Conservation (phyloP, 345 rosid species). For the Viola odorata region DNA sequence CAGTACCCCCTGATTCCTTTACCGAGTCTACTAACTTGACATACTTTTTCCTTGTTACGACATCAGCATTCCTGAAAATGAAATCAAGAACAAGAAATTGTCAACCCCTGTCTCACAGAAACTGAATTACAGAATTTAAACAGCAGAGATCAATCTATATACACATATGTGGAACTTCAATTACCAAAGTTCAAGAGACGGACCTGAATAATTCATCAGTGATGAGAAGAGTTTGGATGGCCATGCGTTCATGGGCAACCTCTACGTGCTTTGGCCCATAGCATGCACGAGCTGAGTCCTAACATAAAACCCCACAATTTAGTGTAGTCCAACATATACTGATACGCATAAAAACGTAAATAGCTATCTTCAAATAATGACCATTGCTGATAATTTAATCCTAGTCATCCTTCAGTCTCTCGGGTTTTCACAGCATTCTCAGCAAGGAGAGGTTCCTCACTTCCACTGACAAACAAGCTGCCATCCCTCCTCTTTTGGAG, state of each 20-base stretch:
- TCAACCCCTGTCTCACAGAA: not conserved
- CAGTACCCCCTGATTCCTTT: constrained; percentile 68
- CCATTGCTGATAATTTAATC: not conserved
- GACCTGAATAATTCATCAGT: constrained; percentile 96
- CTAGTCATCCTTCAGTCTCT: not conserved
- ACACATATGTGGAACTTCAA: not conserved
- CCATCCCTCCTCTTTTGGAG: not conserved
- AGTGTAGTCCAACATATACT: not conserved
- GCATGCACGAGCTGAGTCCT: constrained; percentile 87
- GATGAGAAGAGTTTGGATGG: constrained; percentile 85
- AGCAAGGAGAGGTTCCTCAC: not conserved
- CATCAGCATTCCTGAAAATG: constrained; percentile 62
- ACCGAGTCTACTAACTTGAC: constrained; percentile 72
- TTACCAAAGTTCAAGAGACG: constrained; percentile 7
- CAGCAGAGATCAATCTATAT: too few relatives aligned
- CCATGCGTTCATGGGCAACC: constrained; percentile 93
- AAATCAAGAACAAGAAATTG: not conserved
- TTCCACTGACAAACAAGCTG: not conserved
- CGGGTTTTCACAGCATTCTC: not conserved
- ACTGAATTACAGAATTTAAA: not conserved
- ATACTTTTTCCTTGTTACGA: constrained; percentile 54
- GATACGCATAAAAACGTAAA: not conserved
- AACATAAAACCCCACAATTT: constrained; percentile 1
- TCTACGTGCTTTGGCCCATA: constrained; percentile 98
- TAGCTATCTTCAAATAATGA: constrained; percentile 1